These are phyloP conservation scores for Podaxis rugospora DNA, from an alignment of 768 basidiomycete genomes.

Conservation along the genomic window DNA sequence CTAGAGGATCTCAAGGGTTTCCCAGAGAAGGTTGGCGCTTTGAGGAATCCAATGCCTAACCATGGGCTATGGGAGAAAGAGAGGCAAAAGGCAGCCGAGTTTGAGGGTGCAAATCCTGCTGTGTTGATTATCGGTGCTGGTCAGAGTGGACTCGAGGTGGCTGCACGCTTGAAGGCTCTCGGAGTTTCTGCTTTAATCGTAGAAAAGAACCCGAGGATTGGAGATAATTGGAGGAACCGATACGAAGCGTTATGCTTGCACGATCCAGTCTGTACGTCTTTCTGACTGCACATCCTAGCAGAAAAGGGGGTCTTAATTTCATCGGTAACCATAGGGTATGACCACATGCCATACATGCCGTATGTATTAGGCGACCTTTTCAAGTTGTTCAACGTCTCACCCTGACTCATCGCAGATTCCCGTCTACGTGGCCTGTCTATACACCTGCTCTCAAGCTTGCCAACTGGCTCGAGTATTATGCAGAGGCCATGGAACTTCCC, in stretches of 20 bases:
- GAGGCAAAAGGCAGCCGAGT: constrained; percentile 34
- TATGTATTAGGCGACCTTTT: constrained; percentile 12
- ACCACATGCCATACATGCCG: constrained; percentile 6
- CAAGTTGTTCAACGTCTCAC: neutral
- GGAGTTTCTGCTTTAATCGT: constrained; percentile 50
- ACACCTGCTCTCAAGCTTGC: constrained; percentile 54
- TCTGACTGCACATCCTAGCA: neutral
- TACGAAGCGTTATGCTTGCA: constrained; percentile 57
- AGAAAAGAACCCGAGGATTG: constrained; percentile 50
- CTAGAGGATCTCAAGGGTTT: constrained; percentile 41
- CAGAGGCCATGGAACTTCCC: constrained; percentile 53
- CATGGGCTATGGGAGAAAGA: constrained; percentile 47
- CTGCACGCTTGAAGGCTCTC: constrained; percentile 55
- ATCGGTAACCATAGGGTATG: constrained; percentile 27
- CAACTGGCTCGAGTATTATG: constrained; percentile 63
- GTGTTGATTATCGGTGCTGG: constrained; percentile 57
- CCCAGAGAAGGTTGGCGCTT: constrained; percentile 38
- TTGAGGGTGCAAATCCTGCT: constrained; percentile 40
- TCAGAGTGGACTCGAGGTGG: constrained; percentile 57
- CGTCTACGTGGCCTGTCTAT: constrained; percentile 53
- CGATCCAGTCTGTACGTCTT: constrained; percentile 48
- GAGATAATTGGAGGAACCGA: constrained; percentile 59
- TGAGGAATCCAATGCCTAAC: constrained; percentile 32
- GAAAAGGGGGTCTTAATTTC: neutral
- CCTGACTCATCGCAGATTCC: constrained; percentile 36